Percentiles rank a stretch among this genome's conserved stretches.
phyloP scores from a whole-genome alignment of 768 basidiomycete species.

The Tylopilus felleus region DNA sequence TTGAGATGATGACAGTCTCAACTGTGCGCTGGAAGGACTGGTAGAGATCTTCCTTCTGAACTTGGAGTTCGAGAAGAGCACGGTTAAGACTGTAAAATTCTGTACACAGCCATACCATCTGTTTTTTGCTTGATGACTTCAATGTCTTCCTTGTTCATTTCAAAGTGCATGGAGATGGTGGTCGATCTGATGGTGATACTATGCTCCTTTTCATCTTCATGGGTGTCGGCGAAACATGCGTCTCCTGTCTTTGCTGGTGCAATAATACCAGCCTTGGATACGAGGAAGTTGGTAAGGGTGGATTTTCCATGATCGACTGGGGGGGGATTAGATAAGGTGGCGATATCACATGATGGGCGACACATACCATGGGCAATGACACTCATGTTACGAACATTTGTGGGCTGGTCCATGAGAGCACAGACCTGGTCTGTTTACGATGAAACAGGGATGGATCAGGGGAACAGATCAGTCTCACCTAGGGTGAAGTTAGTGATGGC shows the following conservation, averaged over 20 bases:
- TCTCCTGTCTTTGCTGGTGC: constrained; percentile 93
- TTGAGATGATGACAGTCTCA: constrained; percentile 96
- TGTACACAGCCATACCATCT: constrained; percentile 74
- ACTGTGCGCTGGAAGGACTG: constrained; percentile 98
- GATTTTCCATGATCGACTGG: constrained; percentile 99
- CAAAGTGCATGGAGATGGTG: constrained; percentile 99
- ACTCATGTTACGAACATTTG: constrained; percentile 95
- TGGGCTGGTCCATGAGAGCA: constrained; percentile 82
- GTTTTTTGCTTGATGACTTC: constrained; percentile 90
- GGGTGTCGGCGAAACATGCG: constrained; percentile 94
- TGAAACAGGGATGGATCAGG: background rate
- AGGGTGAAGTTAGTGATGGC: constrained; percentile 79
- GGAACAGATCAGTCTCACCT: constrained; percentile 57
- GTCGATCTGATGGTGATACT: constrained; percentile 99
- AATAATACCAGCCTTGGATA: constrained; percentile 99
- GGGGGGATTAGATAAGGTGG: constrained; percentile 16
- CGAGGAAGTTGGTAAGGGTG: constrained; percentile 96
- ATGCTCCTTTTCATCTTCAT: constrained; percentile 98
- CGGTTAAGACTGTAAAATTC: constrained; percentile 61
- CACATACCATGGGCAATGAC: constrained; percentile 84
- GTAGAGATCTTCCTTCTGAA: constrained; percentile 94
- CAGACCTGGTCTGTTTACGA: constrained; percentile 72
- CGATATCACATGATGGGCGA: constrained; percentile 9
- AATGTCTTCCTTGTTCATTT: constrained; percentile 88
- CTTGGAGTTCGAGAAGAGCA: constrained; percentile 96